Base-by-base conservation (phyloP, 805 yeast species). In the Suhomyces tanzawaensis region DNA sequence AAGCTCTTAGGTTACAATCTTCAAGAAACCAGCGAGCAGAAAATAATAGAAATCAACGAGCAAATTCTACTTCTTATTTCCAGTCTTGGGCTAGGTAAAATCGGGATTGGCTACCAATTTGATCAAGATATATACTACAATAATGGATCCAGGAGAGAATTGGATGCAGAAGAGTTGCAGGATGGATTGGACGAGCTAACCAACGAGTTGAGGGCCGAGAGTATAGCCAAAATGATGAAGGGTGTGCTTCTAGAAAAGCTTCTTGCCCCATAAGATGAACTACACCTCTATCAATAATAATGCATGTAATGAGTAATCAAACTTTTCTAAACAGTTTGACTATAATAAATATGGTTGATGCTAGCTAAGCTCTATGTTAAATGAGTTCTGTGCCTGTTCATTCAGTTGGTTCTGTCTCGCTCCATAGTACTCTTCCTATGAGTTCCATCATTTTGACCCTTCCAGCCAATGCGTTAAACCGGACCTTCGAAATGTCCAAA, bases 391-490 rank as follows among this genome's bases (percentile, higher is more conserved):
- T n/a, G n/a, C n/a, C n/a, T n/a, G n/a, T n/a, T n/a, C n/a, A n/a
- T n/a, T n/a, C n/a, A n/a, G n/a, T n/a, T n/a, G n/a, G n/a, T n/a
- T n/a, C n/a, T n/a, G n/a, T n/a, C 19, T 19, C 21, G 17, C 15
- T 8, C 27, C 27, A 24, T 5, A 18, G 24, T 14, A 31, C 35
- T 12, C 19, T 33, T 14, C 47, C 37, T 4, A 62, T 46, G 31
- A 61, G 45, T 19, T 49, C 48, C 39, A 66, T 48, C 39, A 65
- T 44, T 9, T 35, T 71, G 7, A 72, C 54, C 22, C 82, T 57
- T 0, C 76, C 77, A 40, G 64, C 69, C 25, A 76, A 46, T 1
- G 83, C 74, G 46, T 75, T 68, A 25, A 77, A 62, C 29, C 57
- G 55, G 3, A 77, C 66, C 14, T 59, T 51, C 3, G 62, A 46